phyloP scores from a whole-genome alignment of 2,329 filamentous ascomycete species.

The Phaeophleospora eucalypticola region DNA sequence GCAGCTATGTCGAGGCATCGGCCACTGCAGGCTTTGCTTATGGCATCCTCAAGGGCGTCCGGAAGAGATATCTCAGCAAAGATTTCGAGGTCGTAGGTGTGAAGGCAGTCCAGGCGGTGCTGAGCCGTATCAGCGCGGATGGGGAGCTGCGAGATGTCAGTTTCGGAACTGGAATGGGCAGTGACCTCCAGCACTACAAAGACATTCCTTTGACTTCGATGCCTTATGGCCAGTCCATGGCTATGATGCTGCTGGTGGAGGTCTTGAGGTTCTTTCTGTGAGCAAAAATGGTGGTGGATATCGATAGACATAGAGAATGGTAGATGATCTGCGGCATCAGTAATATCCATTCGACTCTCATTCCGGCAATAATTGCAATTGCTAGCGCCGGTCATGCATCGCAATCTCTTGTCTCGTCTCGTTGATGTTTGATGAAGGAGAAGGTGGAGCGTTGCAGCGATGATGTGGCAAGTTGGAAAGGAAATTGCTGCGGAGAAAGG shows the following conservation, averaged over 20 bases:
- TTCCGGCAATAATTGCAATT: no score
- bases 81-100: slow-evolving; percentile 60
- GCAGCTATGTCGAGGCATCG: slow-evolving; percentile 71
- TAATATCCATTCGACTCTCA: no score
- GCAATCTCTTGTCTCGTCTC: no score
- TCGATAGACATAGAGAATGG: no score
- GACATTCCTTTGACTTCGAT: slow-evolving; percentile 73
- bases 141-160: slow-evolving; percentile 71
- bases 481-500: no score
- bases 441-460: no score
- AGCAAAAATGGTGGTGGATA: background rate
- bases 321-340: no score
- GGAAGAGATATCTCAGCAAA: slow-evolving; percentile 64
- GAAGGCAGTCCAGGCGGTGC: slow-evolving; percentile 62
- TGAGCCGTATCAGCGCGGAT: slow-evolving; percentile 60
- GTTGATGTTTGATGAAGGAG: no score
- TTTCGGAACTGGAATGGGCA: slow-evolving; percentile 76
- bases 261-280: slow-evolving; percentile 56
- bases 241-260: slow-evolving; percentile 75
- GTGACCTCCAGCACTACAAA: slow-evolving; percentile 69
- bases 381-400: no score
- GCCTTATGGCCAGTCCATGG: slow-evolving; percentile 83
- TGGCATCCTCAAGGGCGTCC: slow-evolving; percentile 68
- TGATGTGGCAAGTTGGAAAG: no score
- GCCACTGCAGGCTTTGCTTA: slow-evolving; percentile 79